Conservation (phyloP, 768 basidiomycete genomes). For the Punctularia strigosozonata region DNA sequence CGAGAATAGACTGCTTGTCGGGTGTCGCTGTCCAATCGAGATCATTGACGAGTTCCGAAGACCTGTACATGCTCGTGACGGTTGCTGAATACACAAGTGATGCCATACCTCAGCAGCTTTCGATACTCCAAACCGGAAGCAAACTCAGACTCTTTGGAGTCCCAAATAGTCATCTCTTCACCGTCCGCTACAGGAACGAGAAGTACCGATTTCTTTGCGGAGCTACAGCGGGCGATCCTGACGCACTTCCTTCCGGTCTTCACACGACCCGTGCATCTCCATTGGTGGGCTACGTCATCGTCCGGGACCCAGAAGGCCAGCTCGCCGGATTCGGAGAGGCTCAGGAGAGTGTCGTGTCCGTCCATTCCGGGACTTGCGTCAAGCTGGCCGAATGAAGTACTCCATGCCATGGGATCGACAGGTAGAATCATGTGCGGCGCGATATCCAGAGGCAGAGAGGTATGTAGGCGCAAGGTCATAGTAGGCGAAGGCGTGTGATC, state of each 20-base stretch:
- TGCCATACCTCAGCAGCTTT: slow-evolving; percentile 42
- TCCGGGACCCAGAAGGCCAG: slow-evolving; percentile 82
- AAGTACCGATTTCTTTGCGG: slow-evolving; percentile 83
- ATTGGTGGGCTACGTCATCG: slow-evolving; percentile 17
- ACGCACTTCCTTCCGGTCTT: slow-evolving; percentile 58
- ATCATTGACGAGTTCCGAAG: slow-evolving; percentile 56
- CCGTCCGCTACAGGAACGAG: slow-evolving; percentile 51
- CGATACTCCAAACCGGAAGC: slow-evolving; percentile 79
- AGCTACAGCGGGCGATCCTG: slow-evolving; percentile 72
- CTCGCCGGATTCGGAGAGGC: slow-evolving; percentile 64
- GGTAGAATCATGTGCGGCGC: slow-evolving; percentile 43
- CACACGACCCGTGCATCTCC: slow-evolving; percentile 66
- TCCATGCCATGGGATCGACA: slow-evolving; percentile 87
- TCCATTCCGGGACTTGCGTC: slow-evolving; percentile 7
- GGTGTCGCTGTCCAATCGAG: slow-evolving; percentile 92
- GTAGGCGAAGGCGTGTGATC: slow-evolving; percentile 21
- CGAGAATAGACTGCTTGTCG: slow-evolving; percentile 81
- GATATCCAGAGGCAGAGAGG: slow-evolving; percentile 37
- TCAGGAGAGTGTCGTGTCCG: slow-evolving; percentile 66
- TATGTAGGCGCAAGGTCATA: slow-evolving; percentile 35
- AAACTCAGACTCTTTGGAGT: slow-evolving; percentile 90
- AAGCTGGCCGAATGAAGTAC: slow-evolving; percentile 12
- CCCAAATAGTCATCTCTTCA: slow-evolving; percentile 89
- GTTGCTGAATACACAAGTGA: neutral
- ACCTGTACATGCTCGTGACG: slow-evolving; percentile 6